Evolutionary conservation across 2,329 filamentous ascomycete species (phyloP).

Genomic region (Talaromyces sp.): DNA sequence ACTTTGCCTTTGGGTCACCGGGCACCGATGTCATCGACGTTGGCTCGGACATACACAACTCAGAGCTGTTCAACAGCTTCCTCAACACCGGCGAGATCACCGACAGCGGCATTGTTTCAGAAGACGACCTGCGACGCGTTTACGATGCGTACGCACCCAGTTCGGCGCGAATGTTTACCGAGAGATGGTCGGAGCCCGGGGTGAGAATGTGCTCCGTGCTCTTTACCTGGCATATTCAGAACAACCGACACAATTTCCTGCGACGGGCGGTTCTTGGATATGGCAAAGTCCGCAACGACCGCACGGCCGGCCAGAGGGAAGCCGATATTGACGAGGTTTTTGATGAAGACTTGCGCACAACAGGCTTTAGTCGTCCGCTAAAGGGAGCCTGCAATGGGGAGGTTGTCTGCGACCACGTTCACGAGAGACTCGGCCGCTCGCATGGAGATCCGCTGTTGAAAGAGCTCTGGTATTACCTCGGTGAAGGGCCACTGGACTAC

Average conservation of each 20-base stretch:
- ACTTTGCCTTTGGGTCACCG: conserved; percentile 21
- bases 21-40: conserved; percentile 20
- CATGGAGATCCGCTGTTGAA: conserved; percentile 10
- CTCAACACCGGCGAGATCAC: conserved; percentile 21
- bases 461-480: conserved; percentile 13
- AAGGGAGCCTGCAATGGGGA: conserved; percentile 17
- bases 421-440: conserved; percentile 4
- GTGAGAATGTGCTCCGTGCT: conserved; percentile 17
- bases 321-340: conserved; percentile 21
- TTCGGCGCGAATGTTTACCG: conserved; percentile 17
- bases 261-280: conserved; percentile 17
- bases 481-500: conserved; percentile 15
- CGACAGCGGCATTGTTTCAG: conserved; percentile 17
- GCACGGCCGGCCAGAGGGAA: conserved; percentile 11
- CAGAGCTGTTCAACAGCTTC: conserved; percentile 21
- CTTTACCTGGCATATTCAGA: conserved; percentile 22
- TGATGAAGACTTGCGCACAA: conserved; percentile 18
- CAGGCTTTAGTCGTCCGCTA: conserved; percentile 18
- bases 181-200: conserved; percentile 20
- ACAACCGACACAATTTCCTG: conserved; percentile 19
- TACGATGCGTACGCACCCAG: conserved; percentile 22
- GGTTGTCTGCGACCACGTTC: conserved; percentile 16
- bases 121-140: conserved; percentile 18
- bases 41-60: conserved; percentile 18
- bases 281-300: conserved; percentile 13